Percentiles rank a stretch among this genome's conserved stretches.
phyloP scores from a whole-genome alignment of 2,329 filamentous ascomycete genomes.

The Trichoderma koningii region DNA sequence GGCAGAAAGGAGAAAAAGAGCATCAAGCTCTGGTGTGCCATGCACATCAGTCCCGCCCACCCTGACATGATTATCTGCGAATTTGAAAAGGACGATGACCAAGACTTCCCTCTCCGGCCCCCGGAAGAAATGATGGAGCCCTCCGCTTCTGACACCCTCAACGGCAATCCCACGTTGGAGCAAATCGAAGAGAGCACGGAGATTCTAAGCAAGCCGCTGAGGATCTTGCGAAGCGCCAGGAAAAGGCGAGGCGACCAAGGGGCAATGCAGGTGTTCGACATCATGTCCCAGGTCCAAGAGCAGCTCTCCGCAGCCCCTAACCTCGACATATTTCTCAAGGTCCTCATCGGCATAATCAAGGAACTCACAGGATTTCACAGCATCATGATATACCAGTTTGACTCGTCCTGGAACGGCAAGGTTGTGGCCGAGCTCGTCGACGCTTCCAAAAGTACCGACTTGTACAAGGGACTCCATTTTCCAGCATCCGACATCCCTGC shows the following conservation, averaged over 20 bases:
- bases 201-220: constrained; percentile 73
- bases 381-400: constrained; percentile 92
- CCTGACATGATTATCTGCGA: constrained; percentile 79
- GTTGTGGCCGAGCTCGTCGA: constrained; percentile 88
- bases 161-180: constrained; percentile 70
- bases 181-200: constrained; percentile 76
- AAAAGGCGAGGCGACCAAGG: constrained; percentile 76
- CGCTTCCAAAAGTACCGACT: constrained; percentile 73
- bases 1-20: constrained; percentile 53
- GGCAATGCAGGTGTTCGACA: constrained; percentile 87
- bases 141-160: constrained; percentile 72
- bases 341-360: constrained; percentile 82
- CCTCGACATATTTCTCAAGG: constrained; percentile 74
- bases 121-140: constrained; percentile 49
- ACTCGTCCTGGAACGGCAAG: constrained; percentile 76
- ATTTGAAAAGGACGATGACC: constrained; percentile 82
- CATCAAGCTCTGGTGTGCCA: constrained; percentile 82
- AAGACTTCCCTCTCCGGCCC: constrained; percentile 66
- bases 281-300: constrained; percentile 89
- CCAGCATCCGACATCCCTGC: constrained; percentile 84
- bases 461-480: constrained; percentile 87
- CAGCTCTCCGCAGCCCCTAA: constrained; percentile 73
- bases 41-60: constrained; percentile 71
- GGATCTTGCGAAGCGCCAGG: constrained; percentile 72
- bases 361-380: constrained; percentile 89